A percentile compares a stretch with the other conserved stretches of the same genome.
Evolutionary conservation across 1,284 basidiomycete genomes (phyloP).

Genomic region (Cutaneotrichosporon cutaneum): DNA sequence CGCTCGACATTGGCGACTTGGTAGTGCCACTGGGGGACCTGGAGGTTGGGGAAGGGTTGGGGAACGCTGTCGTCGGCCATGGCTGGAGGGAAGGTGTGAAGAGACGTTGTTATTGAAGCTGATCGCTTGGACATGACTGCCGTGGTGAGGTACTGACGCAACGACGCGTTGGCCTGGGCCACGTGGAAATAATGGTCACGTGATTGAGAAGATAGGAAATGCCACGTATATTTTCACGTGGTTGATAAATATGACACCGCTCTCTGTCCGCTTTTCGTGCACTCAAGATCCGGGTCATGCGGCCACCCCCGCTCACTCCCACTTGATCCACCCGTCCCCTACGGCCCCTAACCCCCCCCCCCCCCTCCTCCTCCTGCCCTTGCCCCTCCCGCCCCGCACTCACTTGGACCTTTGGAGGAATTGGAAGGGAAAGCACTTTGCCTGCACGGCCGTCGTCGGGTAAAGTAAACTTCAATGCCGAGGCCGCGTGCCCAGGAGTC

Average conservation of each 20-base stretch:
- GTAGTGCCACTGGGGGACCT: slow-evolving; percentile 73
- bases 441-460: not conserved
- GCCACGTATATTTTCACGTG: not conserved
- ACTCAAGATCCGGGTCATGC: not conserved
- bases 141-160: not conserved
- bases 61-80: slow-evolving; percentile 80
- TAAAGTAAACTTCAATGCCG: not conserved
- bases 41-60: slow-evolving; percentile 79
- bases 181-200: not conserved
- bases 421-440: not conserved
- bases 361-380: too few species aligned
- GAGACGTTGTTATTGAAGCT: not conserved
- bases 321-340: not conserved
- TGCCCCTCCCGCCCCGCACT: too few species aligned
- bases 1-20: slow-evolving; percentile 65
- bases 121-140: not conserved
- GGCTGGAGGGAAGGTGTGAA: slow-evolving; percentile 7
- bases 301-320: too few species aligned
- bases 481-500: not conserved
- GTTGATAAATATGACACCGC: not conserved
- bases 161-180: not conserved
- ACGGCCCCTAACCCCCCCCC: too few species aligned
- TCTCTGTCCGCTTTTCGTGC: not conserved
- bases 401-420: too few species aligned
- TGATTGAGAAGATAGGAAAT: not conserved